Evolutionary conservation across 2,329 filamentous ascomycete species (phyloP).

Genomic region (Pestalotiopsis fici): DNA sequence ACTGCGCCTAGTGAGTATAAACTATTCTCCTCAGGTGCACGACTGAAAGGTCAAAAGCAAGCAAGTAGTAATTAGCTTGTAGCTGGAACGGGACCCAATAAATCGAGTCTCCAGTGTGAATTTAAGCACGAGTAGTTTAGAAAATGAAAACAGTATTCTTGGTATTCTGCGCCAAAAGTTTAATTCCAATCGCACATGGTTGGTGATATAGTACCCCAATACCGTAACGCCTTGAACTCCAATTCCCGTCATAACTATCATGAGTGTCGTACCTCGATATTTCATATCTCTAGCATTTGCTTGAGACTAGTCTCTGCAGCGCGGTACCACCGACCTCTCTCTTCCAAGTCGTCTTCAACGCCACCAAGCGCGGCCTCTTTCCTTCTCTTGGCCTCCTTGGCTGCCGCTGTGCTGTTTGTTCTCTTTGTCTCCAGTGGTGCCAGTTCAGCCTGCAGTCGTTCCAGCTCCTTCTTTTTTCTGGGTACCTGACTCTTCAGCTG

Average conservation of each 20-base stretch:
- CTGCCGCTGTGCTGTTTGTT: conserved; percentile 64
- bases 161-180: too few species aligned
- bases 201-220: background rate
- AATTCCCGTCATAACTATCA: background rate
- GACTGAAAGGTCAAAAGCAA: too few species aligned
- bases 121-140: too few species aligned
- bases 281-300: conserved; percentile 58
- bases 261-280: background rate
- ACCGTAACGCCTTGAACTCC: background rate
- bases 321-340: conserved; percentile 73
- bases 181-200: too few species aligned
- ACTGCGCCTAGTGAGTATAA: too few species aligned
- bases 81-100: too few species aligned
- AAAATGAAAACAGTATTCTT: too few species aligned
- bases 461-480: conserved; percentile 66
- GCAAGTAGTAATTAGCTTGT: too few species aligned
- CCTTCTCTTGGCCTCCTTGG: conserved; percentile 69
- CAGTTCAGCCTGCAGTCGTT: conserved; percentile 68
- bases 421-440: conserved; percentile 68
- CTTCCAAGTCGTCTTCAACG: conserved; percentile 73
- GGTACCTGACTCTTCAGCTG: conserved; percentile 62
- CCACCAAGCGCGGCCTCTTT: conserved; percentile 68
- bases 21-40: too few species aligned
- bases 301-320: conserved; percentile 66
- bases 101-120: too few species aligned